phyloP scores from a whole-genome alignment of 1,139 yeast species.

The Arxiozyma slooffiae region DNA sequence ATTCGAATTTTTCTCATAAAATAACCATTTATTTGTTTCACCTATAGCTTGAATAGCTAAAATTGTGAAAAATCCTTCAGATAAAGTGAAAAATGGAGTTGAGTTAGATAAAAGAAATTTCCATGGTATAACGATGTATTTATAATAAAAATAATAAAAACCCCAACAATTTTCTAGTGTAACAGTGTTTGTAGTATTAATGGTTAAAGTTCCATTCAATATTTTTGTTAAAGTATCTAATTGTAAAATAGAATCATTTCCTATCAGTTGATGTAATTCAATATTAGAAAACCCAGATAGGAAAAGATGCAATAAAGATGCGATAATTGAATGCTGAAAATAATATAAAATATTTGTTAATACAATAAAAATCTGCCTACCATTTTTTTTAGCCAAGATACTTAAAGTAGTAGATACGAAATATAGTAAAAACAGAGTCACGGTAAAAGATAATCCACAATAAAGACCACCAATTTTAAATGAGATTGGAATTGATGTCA shows the following conservation, averaged over 20 bases:
- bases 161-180: constrained; percentile 17
- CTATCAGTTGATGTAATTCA: constrained; percentile 15
- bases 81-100: constrained; percentile 77
- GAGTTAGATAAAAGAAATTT: constrained; percentile 58
- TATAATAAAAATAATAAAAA: constrained; percentile 29
- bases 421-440: constrained; percentile 60
- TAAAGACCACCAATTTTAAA: constrained; percentile 87
- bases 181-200: constrained; percentile 1
- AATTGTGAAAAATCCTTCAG: constrained; percentile 89
- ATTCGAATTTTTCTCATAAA: constrained; percentile 35
- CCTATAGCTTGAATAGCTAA: constrained; percentile 86
- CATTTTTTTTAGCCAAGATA: constrained; percentile 41
- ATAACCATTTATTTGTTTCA: constrained; percentile 63
- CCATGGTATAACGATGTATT: constrained; percentile 51
- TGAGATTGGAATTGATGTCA: constrained; percentile 85
- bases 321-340: constrained; percentile 72
- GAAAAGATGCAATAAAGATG: constrained; percentile 56
- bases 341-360: constrained; percentile 44
- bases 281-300: constrained; percentile 43
- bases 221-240: constrained; percentile 23
- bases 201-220: constrained; percentile 4
- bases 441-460: constrained; percentile 82
- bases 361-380: constrained; percentile 43
- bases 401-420: constrained; percentile 65
- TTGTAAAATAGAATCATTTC: constrained; percentile 17